Evolutionary conservation across 768 basidiomycete genomes (phyloP).

Genomic region (Kondoa malvinella): DNA sequence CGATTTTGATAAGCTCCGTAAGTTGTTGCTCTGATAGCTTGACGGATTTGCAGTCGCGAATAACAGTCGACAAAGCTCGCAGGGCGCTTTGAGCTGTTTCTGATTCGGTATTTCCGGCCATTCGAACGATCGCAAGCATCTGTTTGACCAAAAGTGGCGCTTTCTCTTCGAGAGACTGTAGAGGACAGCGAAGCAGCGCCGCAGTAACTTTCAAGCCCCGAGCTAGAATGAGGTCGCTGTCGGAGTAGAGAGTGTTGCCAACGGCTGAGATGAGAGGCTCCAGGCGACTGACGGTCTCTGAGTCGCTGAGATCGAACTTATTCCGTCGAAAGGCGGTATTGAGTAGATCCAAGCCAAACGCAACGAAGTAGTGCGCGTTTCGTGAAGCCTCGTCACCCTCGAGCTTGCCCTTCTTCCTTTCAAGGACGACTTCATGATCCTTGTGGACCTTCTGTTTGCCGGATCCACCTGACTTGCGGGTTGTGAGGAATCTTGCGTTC

Average conservation of each 20-base stretch:
- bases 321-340: constrained; percentile 69
- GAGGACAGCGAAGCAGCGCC: constrained; percentile 63
- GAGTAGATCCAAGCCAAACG: constrained; percentile 81
- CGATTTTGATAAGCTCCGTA: constrained; percentile 54
- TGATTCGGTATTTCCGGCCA: constrained; percentile 69
- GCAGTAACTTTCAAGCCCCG: constrained; percentile 64
- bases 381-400: constrained; percentile 41
- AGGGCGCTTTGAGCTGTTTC: constrained; percentile 77
- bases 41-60: constrained; percentile 72
- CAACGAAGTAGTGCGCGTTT: constrained; percentile 81
- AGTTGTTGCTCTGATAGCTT: constrained; percentile 80
- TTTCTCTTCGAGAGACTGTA: constrained; percentile 55
- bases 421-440: constrained; percentile 50
- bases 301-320: constrained; percentile 66
- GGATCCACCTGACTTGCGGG: constrained; percentile 30
- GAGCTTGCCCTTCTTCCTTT: constrained; percentile 40
- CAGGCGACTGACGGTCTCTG: constrained; percentile 56
- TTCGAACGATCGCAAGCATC: constrained; percentile 62
- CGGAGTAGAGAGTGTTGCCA: constrained; percentile 82
- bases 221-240: constrained; percentile 52
- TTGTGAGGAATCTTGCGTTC: constrained; percentile 69
- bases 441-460: constrained; percentile 18
- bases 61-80: constrained; percentile 62
- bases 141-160: constrained; percentile 69
- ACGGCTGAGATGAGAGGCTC: constrained; percentile 72